Base-by-base conservation (phyloP, 805 yeast species). In the Schizosaccharomyces lindneri region DNA sequence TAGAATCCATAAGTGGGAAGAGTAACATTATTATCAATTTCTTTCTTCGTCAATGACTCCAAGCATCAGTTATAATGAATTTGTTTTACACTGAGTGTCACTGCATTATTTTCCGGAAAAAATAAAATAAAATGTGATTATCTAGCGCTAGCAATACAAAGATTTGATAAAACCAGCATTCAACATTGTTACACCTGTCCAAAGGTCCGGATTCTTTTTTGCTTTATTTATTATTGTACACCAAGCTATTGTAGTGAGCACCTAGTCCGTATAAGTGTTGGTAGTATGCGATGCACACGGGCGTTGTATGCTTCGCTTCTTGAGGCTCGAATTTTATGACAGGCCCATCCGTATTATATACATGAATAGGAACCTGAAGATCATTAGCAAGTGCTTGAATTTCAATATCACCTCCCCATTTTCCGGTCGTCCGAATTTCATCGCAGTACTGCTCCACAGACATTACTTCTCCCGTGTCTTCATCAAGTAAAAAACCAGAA, bases 321-420 rank as follows among this genome's bases (percentile, higher is more conserved):
- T 21, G n/a, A 17, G 57, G 57, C 5, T 21, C 27, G 4, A 51
- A 51, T 17, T 21, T 51, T 9, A 51, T 24, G 2, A 29, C 17
- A 5, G 57, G 57, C 3, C 36, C 57, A 24, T 51, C 17, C 6
- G 57, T 29, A 29, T 29, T 24, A 4, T 24, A 29, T 5, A 51
- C 57, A 3, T 51, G 13, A 15, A 51, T 29, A 29, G 57, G 57
- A 24, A 51, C 57, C 1, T 51, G 11, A 5, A 51, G 36, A 7
- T 21, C 21, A 29, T 51, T 51, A 3, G 36, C 7, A 24, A 51
- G 32, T 2, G 57, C 57, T 17, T 29, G 57, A 6, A 51, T 21
- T 51, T 51, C 57, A 51, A 51, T 29, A 51, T 51, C 57, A 17
- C 57, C 36, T 51, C 57, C 57, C 57, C 57, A 51, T 51, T 51